Evolutionary conservation across 2,329 filamentous ascomycete species (phyloP), one percentile per base, ranked within the genome.

Genomic region (Fonsecaea multimorphosa): DNA sequence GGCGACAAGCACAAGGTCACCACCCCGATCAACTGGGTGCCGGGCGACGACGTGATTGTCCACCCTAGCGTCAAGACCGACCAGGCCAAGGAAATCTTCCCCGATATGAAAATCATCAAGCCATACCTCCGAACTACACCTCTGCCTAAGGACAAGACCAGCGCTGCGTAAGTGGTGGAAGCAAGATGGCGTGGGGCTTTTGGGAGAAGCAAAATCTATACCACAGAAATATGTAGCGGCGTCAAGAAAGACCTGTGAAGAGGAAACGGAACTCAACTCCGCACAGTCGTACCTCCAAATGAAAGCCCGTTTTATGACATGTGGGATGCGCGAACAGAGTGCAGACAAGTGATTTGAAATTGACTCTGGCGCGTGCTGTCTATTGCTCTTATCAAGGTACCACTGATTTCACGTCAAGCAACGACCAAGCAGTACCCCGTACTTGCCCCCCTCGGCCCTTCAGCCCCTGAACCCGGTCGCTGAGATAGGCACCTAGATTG

Each of bases 11-110:
- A 86, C 79, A 78, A 80, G 64, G 77, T 88, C 71, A 86, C 85
- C 59, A 88, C 86, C 3, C 86, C 86, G 24, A 86, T 88, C 75
- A 86, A 88, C 79, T 87, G 85, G 85, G 77, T 85, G 2, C 83
- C 83, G 31, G 77, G 75, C 55, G 83, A 86, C 72, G 85, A 88
- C 74, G 85, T 87, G 68, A 87, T 88, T 72, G 86, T 88, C 51
- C 84, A 86, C 76, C 85, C 86, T 61, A 77, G 76, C 70, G 81
- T 87, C 74, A 85, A 82, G 77, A 86, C 82, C 72, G 84, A 86
- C 64, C 79, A 85, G 73, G 86, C 85, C 29, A 84, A 86, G 79
- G 81, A 83, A 71, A 78, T 85, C 61, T 88, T 86, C 79, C 85
- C 85, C 11, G 80, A 87, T 69, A 82, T 88, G 77, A 83, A 81